Base-by-base conservation (phyloP, 2,329 filamentous ascomycete genomes). In the Thermothelomyces thermophilus region DNA sequence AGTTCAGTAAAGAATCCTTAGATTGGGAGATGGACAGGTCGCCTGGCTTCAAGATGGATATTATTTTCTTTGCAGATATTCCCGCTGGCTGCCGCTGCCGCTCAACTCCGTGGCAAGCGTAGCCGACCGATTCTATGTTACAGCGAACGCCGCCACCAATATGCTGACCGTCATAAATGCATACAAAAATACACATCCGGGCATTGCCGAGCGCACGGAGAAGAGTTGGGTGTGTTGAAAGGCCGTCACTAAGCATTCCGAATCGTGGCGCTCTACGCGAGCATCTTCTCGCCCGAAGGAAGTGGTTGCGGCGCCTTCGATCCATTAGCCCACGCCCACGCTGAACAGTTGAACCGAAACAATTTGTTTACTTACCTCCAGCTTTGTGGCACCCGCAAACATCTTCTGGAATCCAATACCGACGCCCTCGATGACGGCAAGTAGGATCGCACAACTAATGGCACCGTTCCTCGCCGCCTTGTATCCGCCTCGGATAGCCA, bases 391-490 rank as follows among this genome's bases (percentile, higher is more conserved):
- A 6, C 58, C 58, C 5, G 60, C 60, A 36, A 61, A 51, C 60
- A 62, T 61, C 52, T 58, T 62, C 48, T 61, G 57, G 55, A 62
- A 62, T 8, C 87, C 90, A 65, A 98, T 97, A 62, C 91, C 91
- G 48, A 97, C 93, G 62, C 93, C 91, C 71, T 98, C 91, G 57
- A 98, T 97, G 58, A 98, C 91, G 44, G 88, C 93, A 40, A 98
- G 76, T 63, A 98, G 79, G 58, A 95, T 87, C 22, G 89, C 93
- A 68, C 93, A 97, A 60, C 91, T 93, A 63, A 98, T 97, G 56
- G 93, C 93, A 53, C 89, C 90, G 71, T 97, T 97, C 62, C 93
- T 80, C 56, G 93, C 90, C 19, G 91, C 89, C 74, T 88, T 90
- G 69, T 86, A 85, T 52, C 93, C 93, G 63, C 93, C 93, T 72